A percentile compares a stretch with the other conserved stretches of the same genome.
Evolutionary conservation across 345 rosid genomes (phyloP).

Genomic region (Salix udensis): DNA sequence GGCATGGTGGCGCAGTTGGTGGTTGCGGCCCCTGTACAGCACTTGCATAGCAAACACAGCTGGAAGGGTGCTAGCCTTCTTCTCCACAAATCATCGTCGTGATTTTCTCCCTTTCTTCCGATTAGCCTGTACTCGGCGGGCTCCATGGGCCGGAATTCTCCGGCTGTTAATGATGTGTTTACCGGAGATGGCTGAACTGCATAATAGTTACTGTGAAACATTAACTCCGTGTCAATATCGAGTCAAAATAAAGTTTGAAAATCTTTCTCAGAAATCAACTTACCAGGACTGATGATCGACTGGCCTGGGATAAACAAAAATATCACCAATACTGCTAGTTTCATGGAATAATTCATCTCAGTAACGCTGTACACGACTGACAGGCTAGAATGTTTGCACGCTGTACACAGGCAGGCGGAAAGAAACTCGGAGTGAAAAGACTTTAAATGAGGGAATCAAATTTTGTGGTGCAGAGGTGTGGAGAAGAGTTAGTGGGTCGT

Average conservation of each 20-base stretch:
- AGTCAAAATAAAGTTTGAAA: not conserved
- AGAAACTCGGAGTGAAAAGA: not conserved
- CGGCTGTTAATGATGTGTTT: not conserved
- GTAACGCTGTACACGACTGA: not conserved
- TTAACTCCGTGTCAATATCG: not conserved
- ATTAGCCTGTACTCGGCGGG: not conserved
- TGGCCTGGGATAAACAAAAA: not conserved
- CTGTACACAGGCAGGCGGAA: not conserved
- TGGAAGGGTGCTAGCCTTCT: conserved; percentile 49
- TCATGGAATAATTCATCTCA: conserved; percentile 1
- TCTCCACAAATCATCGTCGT: not conserved
- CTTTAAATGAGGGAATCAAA: not conserved
- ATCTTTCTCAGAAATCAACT: not conserved
- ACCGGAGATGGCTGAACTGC: not conserved
- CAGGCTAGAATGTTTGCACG: not conserved
- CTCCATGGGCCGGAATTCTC: conserved; percentile 5
- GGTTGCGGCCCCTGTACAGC: conserved; percentile 36
- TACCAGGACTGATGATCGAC: not conserved
- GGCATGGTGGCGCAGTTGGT: conserved; percentile 52
- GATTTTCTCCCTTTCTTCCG: not conserved
- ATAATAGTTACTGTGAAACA: not conserved
- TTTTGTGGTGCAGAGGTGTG: conserved; percentile 2
- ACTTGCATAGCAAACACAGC: conserved; percentile 63
- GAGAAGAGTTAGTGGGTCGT: not conserved
- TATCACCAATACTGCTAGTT: not conserved